Evolutionary conservation across 768 basidiomycete genomes (phyloP), one percentile per base, ranked within the genome.

Genomic region (Sutorius australiensis): DNA sequence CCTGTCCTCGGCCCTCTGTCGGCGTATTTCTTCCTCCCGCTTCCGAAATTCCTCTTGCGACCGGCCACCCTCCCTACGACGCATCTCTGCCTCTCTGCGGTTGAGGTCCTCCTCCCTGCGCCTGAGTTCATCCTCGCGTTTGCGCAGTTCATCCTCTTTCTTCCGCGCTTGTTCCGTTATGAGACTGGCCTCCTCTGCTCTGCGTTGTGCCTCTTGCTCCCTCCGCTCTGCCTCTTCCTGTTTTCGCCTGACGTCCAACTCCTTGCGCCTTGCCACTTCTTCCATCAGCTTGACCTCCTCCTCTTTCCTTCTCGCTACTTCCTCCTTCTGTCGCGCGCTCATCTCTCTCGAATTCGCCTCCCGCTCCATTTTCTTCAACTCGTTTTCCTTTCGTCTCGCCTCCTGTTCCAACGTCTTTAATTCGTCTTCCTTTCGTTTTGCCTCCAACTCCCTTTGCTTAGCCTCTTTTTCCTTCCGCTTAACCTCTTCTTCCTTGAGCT

Each of bases 51-150:
- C 65, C 0, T 62, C 64, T 54, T 70, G 58, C 56, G 53, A 24
- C 27, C 57, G 65, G 46, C 60, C 68, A 16, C 61, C 66, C 30
- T 64, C 64, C 55, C 59, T 61, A 37, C 65, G 69, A 39, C 67
- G 60, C 54, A 64, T 61, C 14, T 72, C 70, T 43, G 65, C 59
- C 54, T 67, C 65, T 42, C 68, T 60, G 53, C 62, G 67, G 48
- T 51, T 60, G 14, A 65, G 55, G 17, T 67, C 73, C 46, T 69
- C 71, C 43, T 74, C 73, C 47, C 55, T 60, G n/a, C 61, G 63
- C 28, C 36, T 59, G 9, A 66, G 55, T 27, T 67, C 64, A 17
- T 64, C 70, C 49, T 73, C 67, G 33, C 61, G 62, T 53, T 10
- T 58, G 48, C 36, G 58, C 40, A 63, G 38, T 27, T 64, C 62